Base-by-base conservation (phyloP, 495 filamentous ascomycete species). In the Glarea lozoyensis region DNA sequence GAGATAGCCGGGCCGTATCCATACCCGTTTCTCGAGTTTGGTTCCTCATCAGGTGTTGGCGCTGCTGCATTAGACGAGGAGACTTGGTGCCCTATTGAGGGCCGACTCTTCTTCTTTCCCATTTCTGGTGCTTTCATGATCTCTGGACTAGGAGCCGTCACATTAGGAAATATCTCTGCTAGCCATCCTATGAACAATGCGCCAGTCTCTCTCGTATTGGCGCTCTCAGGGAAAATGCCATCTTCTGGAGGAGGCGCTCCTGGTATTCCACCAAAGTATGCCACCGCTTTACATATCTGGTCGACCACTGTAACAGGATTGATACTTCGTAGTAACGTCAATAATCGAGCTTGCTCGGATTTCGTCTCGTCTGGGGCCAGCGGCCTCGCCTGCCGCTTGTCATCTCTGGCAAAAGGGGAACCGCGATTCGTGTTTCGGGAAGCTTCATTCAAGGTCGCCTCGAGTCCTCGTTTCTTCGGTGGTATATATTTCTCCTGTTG, bases 121-220 rank as follows among this genome's bases (percentile, higher is more conserved):
- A 39, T 53, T 12, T 15, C 45, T 41, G 18, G 27, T 18, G 15
- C 16, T 37, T 10, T 43, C 13, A 36, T 31, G 49, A 30, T 52
- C n/a, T 48, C 48, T 16, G 45, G 45, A n/a, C 47, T 48, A 20
- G 41, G 58, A 18, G 43, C 12, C 18, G 44, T 39, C 2, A 72
- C 50, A 39, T 62, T 64, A 20, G 73, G 73, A 42, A 77, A 77
- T 42, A 77, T 75, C 40, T 77, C 73, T 9, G 70, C 62, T 25
- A 77, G 59, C 73, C 73, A 77, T 7, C 73, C 73, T 24, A 77
- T 64, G 53, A 77, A 75, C 9, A 75, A 55, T 30, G 67, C 67
- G 12, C 73, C 73, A 3, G 67, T 64, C 22, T 72, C 73, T 48
- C 72, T 74, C 18, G 67, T 61, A 43, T 70, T 65, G 15, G 67